A percentile compares a stretch with the other conserved stretches of the same genome.
These are phyloP conservation scores for Fusarium acutatum DNA, from an alignment of 2,329 filamentous ascomycete genomes.

Conservation along the genomic window DNA sequence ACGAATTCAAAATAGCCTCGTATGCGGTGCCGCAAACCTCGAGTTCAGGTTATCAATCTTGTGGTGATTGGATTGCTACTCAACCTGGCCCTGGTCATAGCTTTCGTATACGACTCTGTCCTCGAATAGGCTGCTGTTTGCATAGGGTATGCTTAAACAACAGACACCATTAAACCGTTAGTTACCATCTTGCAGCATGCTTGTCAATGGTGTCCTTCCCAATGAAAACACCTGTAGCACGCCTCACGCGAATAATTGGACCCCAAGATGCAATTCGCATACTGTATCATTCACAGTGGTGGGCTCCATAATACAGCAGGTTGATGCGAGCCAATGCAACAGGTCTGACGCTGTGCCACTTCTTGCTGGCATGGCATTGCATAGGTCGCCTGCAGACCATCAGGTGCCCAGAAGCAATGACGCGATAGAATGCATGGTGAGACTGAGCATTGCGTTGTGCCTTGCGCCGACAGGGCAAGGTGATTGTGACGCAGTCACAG, in stretches of 20 bases:
- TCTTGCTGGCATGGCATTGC: constrained; percentile 39
- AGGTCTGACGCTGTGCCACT: constrained; percentile 36
- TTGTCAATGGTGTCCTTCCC: not conserved
- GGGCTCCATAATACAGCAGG: constrained; percentile 6
- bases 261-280: not conserved
- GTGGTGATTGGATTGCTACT: not conserved
- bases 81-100: not conserved
- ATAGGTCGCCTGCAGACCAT: constrained; percentile 39
- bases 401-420: constrained; percentile 40
- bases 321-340: constrained; percentile 35
- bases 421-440: constrained; percentile 40
- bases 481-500: constrained; percentile 23
- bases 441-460: constrained; percentile 38
- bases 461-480: constrained; percentile 24
- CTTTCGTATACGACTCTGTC: constrained; percentile 11
- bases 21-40: constrained; percentile 7
- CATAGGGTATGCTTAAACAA: constrained; percentile 10
- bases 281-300: constrained; percentile 13
- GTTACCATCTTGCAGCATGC: not conserved
- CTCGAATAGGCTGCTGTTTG: not conserved
- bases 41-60: not conserved
- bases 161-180: not conserved
- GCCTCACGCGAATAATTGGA: constrained; percentile 27
- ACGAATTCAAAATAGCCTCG: constrained; percentile 8
- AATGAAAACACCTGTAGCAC: not conserved